These are phyloP conservation scores for Daedaleopsis nitida DNA, from an alignment of 768 basidiomycete species.

Conservation along the genomic window DNA sequence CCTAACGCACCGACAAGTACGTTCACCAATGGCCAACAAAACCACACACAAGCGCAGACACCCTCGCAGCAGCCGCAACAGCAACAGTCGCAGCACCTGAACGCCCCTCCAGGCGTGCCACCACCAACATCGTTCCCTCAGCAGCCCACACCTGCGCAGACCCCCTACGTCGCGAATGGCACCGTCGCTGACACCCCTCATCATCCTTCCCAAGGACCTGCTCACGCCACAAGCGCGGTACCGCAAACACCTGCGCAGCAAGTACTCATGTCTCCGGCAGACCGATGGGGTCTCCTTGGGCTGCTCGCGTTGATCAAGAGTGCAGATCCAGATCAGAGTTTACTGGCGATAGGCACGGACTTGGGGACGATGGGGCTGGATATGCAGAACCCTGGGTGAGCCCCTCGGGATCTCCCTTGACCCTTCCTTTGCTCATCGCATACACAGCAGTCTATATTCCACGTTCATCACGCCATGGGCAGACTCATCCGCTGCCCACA, in stretches of 20 bases:
- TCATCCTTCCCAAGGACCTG: constrained; percentile 35
- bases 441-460: constrained; percentile 76
- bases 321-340: constrained; percentile 78
- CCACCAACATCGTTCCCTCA: constrained; percentile 41
- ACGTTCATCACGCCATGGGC: constrained; percentile 97
- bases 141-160: constrained; percentile 35
- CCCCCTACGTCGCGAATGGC: constrained; percentile 33
- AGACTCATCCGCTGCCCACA: constrained; percentile 81
- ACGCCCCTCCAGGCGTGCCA: constrained; percentile 53
- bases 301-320: constrained; percentile 86
- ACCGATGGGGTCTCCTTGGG: constrained; percentile 91
- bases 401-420: constrained; percentile 22
- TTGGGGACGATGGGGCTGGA: constrained; percentile 91
- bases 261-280: constrained; percentile 88
- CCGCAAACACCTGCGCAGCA: constrained; percentile 94
- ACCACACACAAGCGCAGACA: constrained; percentile 27
- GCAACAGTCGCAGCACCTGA: constrained; percentile 47
- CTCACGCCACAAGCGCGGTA: constrained; percentile 45
- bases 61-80: constrained; percentile 34
- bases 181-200: constrained; percentile 30
- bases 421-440: neutral
- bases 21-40: constrained; percentile 48
- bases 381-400: constrained; percentile 81
- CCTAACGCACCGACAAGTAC: constrained; percentile 32
- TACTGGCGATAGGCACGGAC: constrained; percentile 88